A percentile compares a stretch with the other conserved stretches of the same genome.
phyloP scores from a whole-genome alignment of 352 stramenopile genomes.

The Globisporangium nunn region DNA sequence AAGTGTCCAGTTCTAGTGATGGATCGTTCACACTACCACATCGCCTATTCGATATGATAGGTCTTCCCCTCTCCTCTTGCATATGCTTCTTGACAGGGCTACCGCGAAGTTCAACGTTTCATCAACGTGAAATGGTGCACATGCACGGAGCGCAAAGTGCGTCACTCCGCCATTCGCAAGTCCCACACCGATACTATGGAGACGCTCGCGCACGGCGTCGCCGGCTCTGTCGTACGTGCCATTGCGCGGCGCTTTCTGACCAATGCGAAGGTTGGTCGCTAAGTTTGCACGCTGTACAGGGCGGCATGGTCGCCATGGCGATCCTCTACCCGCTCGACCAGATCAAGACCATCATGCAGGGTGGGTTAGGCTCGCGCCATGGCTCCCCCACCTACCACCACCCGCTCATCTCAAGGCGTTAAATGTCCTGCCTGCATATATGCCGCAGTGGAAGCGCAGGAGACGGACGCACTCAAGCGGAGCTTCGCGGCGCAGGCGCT shows the following conservation, averaged over 20 bases:
- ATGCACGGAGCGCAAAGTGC: neutral
- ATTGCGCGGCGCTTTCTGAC: too few species aligned
- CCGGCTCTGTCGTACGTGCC: slow-evolving; percentile 40
- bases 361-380: slow-evolving; percentile 8
- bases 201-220: slow-evolving; percentile 58
- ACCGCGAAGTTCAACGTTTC: neutral
- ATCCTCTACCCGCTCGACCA: slow-evolving; percentile 83
- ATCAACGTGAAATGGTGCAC: neutral
- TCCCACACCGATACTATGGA: slow-evolving; percentile 27
- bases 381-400: too few species aligned
- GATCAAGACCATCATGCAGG: slow-evolving; percentile 84
- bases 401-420: too few species aligned
- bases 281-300: slow-evolving; percentile 15
- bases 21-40: neutral
- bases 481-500: slow-evolving; percentile 39
- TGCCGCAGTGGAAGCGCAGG: slow-evolving; percentile 1
- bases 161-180: too few species aligned
- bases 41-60: neutral
- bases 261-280: neutral
- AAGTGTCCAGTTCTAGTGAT: too few species aligned
- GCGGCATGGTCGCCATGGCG: slow-evolving; percentile 68
- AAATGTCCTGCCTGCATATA: neutral
- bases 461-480: slow-evolving; percentile 6
- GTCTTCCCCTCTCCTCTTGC: neutral
- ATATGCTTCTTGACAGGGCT: neutral